Base-by-base conservation (phyloP, 2,329 filamentous ascomycete genomes). In the Penicillium sp. region DNA sequence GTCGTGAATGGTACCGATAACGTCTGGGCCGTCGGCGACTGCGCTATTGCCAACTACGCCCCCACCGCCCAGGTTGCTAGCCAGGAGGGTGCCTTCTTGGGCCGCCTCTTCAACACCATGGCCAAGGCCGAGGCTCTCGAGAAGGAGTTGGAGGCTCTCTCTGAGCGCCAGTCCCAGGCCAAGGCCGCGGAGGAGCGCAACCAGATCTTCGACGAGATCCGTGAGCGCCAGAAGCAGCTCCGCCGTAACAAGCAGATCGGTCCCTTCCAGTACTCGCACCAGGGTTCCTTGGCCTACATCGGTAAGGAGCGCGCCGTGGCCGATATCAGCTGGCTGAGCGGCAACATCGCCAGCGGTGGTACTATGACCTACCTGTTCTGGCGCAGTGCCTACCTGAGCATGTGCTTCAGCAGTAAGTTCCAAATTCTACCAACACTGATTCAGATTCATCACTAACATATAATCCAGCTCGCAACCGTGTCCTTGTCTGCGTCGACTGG, bases 381-480 rank as follows among this genome's bases (percentile, higher is more conserved):
- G 93, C 82, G 90, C 69, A 94, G 87, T 67, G 93, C 91, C 48
- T 98, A 98, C 72, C 77, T 98, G 70, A 96, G 88, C 79, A 98
- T 98, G 93, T 96, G 91, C 82, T 98, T 98, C 73, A 97, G 90
- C 83, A 90, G 88, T 93, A 80, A 83, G 88, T 86, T 60, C 34
- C n/a, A 24, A 21, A n/a, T 32, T 38, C 43, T 52, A 61, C 57
- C 48, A 55, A 43, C 6, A 6, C 3, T 22, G 28, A 33, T 22
- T 31, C 22, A 43, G 17, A 43, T 6, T 31, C 2, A 24, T 29
- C 29, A 40, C 29, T 55, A 48, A 55, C 41, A 21, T 22, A 32
- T 46, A 38, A 33, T 45, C 41, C 57, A 94, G 88, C 88, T 55
- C 88, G 93, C 63, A 98, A 98, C 77, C 85, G 93, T 68, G 81